Conservation (phyloP, 495 filamentous ascomycete genomes). For the Hypoxylon fuscum region DNA sequence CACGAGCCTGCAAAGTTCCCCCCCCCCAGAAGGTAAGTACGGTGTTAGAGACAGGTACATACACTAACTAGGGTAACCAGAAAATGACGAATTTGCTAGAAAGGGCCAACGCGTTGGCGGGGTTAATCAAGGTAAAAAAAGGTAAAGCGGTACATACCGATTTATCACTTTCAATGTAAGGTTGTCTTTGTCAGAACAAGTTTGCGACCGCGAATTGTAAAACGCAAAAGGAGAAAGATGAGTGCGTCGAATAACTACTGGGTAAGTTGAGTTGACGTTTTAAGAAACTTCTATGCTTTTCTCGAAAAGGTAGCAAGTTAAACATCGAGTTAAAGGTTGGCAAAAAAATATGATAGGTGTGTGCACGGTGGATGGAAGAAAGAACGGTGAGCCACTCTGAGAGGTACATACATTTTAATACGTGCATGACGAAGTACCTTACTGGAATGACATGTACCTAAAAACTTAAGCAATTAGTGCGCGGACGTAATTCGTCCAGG, state of each 20-base stretch:
- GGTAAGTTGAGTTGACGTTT: slow-evolving; percentile 9
- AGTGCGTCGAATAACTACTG: slow-evolving; percentile 3
- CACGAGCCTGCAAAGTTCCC: slow-evolving; percentile 32
- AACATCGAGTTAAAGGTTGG: slow-evolving; percentile 11
- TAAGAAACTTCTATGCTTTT: slow-evolving; percentile 26
- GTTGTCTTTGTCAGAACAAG: no score
- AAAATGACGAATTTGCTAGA: slow-evolving; percentile 9
- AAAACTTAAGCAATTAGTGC: no score
- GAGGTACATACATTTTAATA: background rate
- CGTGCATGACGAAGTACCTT: no score
- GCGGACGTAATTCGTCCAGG: no score
- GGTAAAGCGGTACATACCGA: no score
- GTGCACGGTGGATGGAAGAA: slow-evolving; percentile 15
- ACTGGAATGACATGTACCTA: no score
- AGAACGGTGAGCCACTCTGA: slow-evolving; percentile 23
- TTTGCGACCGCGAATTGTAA: no score
- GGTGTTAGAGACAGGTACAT: no score
- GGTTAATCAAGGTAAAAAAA: background rate
- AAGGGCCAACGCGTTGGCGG: background rate
- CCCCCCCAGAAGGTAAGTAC: slow-evolving; percentile 2
- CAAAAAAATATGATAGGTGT: slow-evolving; percentile 2
- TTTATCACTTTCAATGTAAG: no score
- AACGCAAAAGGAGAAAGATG: no score
- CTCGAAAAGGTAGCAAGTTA: slow-evolving; percentile 19
- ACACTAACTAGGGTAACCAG: slow-evolving; percentile 28